Conservation (phyloP, 805 yeast species). For the Wickerhamiella galacta region DNA sequence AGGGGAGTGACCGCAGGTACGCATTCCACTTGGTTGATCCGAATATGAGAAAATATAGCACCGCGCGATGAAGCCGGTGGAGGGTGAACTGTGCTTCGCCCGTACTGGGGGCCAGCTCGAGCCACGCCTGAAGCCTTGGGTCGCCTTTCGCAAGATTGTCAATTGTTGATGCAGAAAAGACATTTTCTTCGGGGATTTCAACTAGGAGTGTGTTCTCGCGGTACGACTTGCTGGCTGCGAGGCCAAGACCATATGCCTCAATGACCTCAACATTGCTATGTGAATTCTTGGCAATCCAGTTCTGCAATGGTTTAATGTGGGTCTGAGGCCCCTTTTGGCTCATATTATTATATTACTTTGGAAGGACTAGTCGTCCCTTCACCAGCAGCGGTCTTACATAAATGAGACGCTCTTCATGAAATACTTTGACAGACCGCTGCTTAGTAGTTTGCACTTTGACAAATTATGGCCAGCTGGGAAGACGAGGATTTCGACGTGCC, state of each 20-base stretch:
- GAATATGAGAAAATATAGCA: slow-evolving; percentile 10
- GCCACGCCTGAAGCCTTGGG: slow-evolving; percentile 7
- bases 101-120: slow-evolving; percentile 1
- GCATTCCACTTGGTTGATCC: slow-evolving; percentile 7
- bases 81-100: no score
- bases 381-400: background rate
- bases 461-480: slow-evolving; percentile 27
- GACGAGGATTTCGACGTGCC: slow-evolving; percentile 77
- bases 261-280: slow-evolving; percentile 1
- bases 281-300: no score
- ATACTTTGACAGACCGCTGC: no score
- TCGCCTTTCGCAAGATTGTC: slow-evolving; percentile 7
- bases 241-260: slow-evolving; percentile 6
- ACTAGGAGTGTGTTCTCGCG: slow-evolving; percentile 2
- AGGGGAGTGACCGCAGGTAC: slow-evolving; percentile 18
- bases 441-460: background rate
- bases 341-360: no score
- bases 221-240: background rate
- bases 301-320: no score
- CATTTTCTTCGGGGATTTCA: slow-evolving; percentile 8
- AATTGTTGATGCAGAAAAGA: slow-evolving; percentile 5
- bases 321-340: no score
- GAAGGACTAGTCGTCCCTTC: no score
- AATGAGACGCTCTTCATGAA: no score
- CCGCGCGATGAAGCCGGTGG: slow-evolving; percentile 10